These are phyloP conservation scores for Monascus ruber DNA, from an alignment of 2,329 filamentous ascomycete species.

Conservation along the genomic window DNA sequence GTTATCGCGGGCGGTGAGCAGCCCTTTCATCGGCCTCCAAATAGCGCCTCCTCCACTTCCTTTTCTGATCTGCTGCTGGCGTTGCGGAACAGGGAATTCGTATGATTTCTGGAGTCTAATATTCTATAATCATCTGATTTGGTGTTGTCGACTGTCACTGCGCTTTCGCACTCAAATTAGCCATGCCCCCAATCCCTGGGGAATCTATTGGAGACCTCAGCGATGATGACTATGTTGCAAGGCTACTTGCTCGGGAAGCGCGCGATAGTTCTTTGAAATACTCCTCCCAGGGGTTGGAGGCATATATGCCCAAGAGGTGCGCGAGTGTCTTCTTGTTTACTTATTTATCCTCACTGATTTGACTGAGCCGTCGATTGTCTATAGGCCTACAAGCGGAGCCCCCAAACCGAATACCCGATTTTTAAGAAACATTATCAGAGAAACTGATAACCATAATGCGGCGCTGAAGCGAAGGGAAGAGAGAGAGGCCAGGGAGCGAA, in stretches of 20 bases:
- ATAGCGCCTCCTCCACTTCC: too few relatives aligned
- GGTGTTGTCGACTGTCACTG: neutral
- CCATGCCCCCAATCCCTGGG: conserved; percentile 15
- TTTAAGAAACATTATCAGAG: conserved; percentile 73
- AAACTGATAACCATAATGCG: conserved; percentile 81
- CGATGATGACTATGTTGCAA: conserved; percentile 54
- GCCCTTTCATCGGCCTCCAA: too few relatives aligned
- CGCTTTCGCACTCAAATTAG: neutral
- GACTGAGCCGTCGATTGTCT: neutral
- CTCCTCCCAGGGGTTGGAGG: conserved; percentile 61
- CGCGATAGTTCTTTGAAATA: conserved; percentile 62
- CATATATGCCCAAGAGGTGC: conserved; percentile 47
- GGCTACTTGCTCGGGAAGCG: conserved; percentile 70
- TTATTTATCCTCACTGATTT: conserved; percentile 1
- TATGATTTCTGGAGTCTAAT: too few relatives aligned
- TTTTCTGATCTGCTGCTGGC: too few relatives aligned
- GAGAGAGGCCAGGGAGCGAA: conserved; percentile 61
- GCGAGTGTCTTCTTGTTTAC: conserved; percentile 7
- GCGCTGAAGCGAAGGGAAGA: conserved; percentile 74
- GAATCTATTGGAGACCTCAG: conserved; percentile 35
- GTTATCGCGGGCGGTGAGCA: too few relatives aligned
- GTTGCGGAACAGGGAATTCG: too few relatives aligned
- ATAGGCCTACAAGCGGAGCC: conserved; percentile 51
- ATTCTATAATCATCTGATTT: neutral
- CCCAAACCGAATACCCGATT: conserved; percentile 90